phyloP scores from a whole-genome alignment of 1,284 basidiomycete genomes.

The Leucoagaricus sp. region DNA sequence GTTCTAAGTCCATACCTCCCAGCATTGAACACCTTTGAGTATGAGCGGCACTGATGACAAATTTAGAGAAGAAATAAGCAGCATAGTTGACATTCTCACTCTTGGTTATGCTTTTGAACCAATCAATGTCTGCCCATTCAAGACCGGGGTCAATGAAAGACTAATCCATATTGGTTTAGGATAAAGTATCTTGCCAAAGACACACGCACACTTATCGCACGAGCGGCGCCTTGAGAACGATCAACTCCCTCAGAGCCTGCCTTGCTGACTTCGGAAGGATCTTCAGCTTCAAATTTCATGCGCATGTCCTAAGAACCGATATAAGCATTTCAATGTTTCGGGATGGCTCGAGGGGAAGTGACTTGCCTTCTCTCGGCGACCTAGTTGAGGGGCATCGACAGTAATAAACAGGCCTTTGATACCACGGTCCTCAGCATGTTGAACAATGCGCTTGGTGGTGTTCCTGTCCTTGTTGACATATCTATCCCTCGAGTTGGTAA shows the following conservation, averaged over 20 bases:
- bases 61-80: background rate
- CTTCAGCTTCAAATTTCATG: slow-evolving; percentile 90
- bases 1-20: slow-evolving; percentile 57
- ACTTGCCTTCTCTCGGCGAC: slow-evolving; percentile 78
- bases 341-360: too few relatives aligned
- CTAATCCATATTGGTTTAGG: slow-evolving; percentile 34
- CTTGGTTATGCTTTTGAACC: slow-evolving; percentile 89
- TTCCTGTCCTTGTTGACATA: slow-evolving; percentile 87
- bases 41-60: slow-evolving; percentile 77
- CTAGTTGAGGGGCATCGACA: slow-evolving; percentile 92
- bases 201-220: slow-evolving; percentile 82
- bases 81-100: slow-evolving; percentile 45
- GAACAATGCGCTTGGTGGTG: slow-evolving; percentile 81
- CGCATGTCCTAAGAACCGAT: slow-evolving; percentile 79
- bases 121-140: slow-evolving; percentile 84
- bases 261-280: slow-evolving; percentile 69
- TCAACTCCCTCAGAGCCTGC: slow-evolving; percentile 65
- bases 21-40: slow-evolving; percentile 91
- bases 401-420: slow-evolving; percentile 90
- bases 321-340: background rate
- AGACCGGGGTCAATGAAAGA: slow-evolving; percentile 93
- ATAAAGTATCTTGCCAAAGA: background rate
- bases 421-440: slow-evolving; percentile 82
- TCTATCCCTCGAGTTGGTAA: slow-evolving; percentile 30
- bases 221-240: slow-evolving; percentile 87